Evolutionary conservation across 805 yeast genomes (phyloP).

Genomic region (Yarrowia phangngaensis): DNA sequence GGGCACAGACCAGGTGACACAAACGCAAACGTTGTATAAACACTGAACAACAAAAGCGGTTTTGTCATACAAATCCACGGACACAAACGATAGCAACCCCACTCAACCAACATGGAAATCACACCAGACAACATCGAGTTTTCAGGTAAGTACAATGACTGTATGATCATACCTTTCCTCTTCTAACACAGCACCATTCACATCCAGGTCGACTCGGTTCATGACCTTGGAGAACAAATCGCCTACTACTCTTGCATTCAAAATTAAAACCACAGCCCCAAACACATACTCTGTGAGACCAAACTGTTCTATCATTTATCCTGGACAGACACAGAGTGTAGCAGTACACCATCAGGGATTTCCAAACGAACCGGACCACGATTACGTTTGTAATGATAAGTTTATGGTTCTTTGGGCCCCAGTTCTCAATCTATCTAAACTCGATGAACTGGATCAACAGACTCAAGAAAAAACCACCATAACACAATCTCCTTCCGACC

Average conservation of each 20-base stretch:
- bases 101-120: constrained; percentile 21
- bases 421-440: constrained; percentile 13
- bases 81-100: too few relatives aligned
- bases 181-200: constrained; percentile 23
- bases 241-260: constrained; percentile 63
- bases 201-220: constrained; percentile 26
- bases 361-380: constrained; percentile 66
- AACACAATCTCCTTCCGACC: constrained; percentile 10
- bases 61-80: too few relatives aligned
- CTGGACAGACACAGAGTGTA: constrained; percentile 70
- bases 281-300: constrained; percentile 93
- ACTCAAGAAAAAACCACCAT: not conserved
- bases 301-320: constrained; percentile 74
- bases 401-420: constrained; percentile 62
- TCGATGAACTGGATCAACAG: constrained; percentile 2
- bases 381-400: constrained; percentile 83
- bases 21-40: not conserved
- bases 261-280: constrained; percentile 98
- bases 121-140: constrained; percentile 21
- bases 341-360: constrained; percentile 81
- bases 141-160: constrained; percentile 25
- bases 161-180: not conserved
- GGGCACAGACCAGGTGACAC: not conserved
- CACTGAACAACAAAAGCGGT: too few relatives aligned
- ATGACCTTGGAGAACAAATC: constrained; percentile 25